These are phyloP conservation scores for Dendrothele bispora DNA, from an alignment of 768 basidiomycete species.

Conservation along the genomic window DNA sequence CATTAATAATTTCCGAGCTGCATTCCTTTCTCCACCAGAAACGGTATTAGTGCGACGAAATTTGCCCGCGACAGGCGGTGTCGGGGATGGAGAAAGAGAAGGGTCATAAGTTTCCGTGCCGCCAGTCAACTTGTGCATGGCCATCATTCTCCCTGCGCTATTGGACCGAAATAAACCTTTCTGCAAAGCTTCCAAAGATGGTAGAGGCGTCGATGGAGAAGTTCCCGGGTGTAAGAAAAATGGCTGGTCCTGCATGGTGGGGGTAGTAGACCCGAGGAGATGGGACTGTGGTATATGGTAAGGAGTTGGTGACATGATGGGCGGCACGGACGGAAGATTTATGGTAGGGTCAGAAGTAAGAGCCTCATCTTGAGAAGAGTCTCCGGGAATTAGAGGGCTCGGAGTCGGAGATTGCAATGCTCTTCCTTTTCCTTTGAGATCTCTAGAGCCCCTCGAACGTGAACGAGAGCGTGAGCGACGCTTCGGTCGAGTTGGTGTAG, in stretches of 20 bases:
- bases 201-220: slow-evolving; percentile 67
- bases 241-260: slow-evolving; percentile 53
- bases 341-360: slow-evolving; percentile 36
- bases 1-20: slow-evolving; percentile 68
- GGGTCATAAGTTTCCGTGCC: slow-evolving; percentile 65
- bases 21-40: slow-evolving; percentile 76
- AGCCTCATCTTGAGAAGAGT: slow-evolving; percentile 73
- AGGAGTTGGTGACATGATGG: slow-evolving; percentile 48
- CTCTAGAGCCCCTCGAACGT: slow-evolving; percentile 74
- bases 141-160: slow-evolving; percentile 80
- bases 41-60: slow-evolving; percentile 78
- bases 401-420: slow-evolving; percentile 47
- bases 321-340: slow-evolving; percentile 34
- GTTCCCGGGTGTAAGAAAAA: slow-evolving; percentile 60
- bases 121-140: slow-evolving; percentile 85
- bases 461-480: slow-evolving; percentile 78
- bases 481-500: slow-evolving; percentile 49
- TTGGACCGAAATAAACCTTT: slow-evolving; percentile 85
- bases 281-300: slow-evolving; percentile 53
- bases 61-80: slow-evolving; percentile 39
- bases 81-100: slow-evolving; percentile 54
- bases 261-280: slow-evolving; percentile 41
- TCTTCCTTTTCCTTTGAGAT: slow-evolving; percentile 63
- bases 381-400: slow-evolving; percentile 47
- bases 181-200: slow-evolving; percentile 77